Conservation (phyloP, 1,139 yeast genomes). For the Pichia sp. region DNA sequence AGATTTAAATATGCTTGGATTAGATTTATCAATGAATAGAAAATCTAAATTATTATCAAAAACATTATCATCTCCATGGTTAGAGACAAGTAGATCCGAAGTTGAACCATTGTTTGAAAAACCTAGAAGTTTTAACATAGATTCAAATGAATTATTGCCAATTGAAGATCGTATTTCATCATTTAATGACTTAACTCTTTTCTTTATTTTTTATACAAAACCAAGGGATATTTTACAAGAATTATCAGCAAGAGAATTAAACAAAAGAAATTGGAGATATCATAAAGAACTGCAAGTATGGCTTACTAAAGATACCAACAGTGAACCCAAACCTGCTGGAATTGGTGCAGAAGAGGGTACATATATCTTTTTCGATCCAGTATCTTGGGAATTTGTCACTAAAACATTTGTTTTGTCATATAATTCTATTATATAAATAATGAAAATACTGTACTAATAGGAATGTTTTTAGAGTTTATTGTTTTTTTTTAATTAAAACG, state of each 20-base stretch:
- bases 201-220: slow-evolving; percentile 88
- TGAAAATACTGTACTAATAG: too few species aligned
- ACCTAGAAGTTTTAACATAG: slow-evolving; percentile 53
- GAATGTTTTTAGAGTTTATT: too few species aligned
- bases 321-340: slow-evolving; percentile 82
- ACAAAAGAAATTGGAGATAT: slow-evolving; percentile 90
- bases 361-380: slow-evolving; percentile 95
- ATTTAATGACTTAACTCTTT: slow-evolving; percentile 87
- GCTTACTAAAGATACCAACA: slow-evolving; percentile 89
- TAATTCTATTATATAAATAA: slow-evolving; percentile 37
- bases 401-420: slow-evolving; percentile 72
- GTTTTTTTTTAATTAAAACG: too few species aligned
- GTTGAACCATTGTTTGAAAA: slow-evolving; percentile 77
- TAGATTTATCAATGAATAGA: slow-evolving; percentile 45
- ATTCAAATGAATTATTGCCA: slow-evolving; percentile 34
- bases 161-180: slow-evolving; percentile 66
- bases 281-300: slow-evolving; percentile 95
- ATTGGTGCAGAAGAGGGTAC: slow-evolving; percentile 89
- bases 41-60: slow-evolving; percentile 48
- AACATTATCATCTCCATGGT: slow-evolving; percentile 90
- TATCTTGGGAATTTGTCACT: slow-evolving; percentile 91
- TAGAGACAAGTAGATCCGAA: slow-evolving; percentile 81
- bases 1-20: slow-evolving; percentile 69
- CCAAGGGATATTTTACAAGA: slow-evolving; percentile 94
- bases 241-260: slow-evolving; percentile 82